phyloP scores from a whole-genome alignment of 1,139 yeast genomes.

The Spencermartinsiella ligniputridi region DNA sequence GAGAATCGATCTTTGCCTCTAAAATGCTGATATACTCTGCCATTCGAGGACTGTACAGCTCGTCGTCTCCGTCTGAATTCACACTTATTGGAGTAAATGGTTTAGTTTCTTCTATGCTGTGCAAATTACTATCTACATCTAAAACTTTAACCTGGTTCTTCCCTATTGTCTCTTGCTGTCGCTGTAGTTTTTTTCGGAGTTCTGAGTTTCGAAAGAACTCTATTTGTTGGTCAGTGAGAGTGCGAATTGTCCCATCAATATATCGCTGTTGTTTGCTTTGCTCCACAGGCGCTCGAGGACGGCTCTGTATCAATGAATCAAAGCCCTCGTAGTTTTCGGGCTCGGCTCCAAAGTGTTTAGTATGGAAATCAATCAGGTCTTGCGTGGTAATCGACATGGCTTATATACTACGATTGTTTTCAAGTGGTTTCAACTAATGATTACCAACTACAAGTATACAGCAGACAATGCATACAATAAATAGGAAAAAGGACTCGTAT shows the following conservation, averaged over 20 bases:
- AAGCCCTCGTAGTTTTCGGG: constrained; percentile 4
- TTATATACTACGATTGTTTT: no score
- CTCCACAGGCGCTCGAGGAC: not conserved
- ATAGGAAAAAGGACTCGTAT: no score
- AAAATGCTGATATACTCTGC: constrained; percentile 13
- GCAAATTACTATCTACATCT: not conserved
- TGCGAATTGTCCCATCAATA: constrained; percentile 24
- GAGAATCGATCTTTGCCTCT: constrained; percentile 16
- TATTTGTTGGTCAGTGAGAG: constrained; percentile 27
- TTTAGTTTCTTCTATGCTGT: constrained; percentile 16
- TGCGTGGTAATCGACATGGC: constrained; percentile 6
- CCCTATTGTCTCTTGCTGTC: constrained; percentile 3
- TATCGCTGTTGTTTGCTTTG: constrained; percentile 9
- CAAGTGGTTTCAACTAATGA: no score
- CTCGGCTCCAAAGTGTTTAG: constrained; percentile 13
- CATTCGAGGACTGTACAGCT: constrained; percentile 16
- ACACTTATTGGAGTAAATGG: constrained; percentile 14
- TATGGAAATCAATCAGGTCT: constrained; percentile 17
- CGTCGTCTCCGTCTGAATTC: constrained; percentile 7
- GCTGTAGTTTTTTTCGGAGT: constrained; percentile 10
- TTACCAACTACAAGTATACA: no score
- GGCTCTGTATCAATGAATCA: not conserved
- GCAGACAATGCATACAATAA: no score
- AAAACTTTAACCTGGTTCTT: not conserved
- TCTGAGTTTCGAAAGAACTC: constrained; percentile 25